These are phyloP conservation scores for Aotearoamyces nothofagi DNA, from an alignment of 2,329 filamentous ascomycete species.

Conservation along the genomic window DNA sequence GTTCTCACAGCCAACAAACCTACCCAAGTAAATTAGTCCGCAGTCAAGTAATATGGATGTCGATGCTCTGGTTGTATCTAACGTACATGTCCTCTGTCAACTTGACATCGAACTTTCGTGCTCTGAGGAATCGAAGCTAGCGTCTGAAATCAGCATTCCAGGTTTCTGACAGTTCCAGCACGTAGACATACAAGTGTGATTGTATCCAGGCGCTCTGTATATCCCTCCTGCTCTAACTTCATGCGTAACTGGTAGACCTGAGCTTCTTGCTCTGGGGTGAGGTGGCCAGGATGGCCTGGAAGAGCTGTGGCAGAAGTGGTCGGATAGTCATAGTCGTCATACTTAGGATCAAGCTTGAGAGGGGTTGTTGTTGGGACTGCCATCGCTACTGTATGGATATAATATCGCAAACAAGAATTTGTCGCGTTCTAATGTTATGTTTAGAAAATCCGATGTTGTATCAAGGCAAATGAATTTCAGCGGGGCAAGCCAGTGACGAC, in stretches of 20 bases:
- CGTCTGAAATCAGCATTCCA: no score
- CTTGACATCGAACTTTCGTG: conserved; percentile 86
- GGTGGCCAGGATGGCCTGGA: conserved; percentile 74
- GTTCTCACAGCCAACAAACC: conserved; percentile 81
- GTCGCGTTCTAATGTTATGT: no score
- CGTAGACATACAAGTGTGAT: conserved; percentile 60
- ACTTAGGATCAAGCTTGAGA: conserved; percentile 62
- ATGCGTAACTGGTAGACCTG: conserved; percentile 74
- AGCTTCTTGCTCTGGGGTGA: conserved; percentile 76
- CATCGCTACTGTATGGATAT: conserved; percentile 14
- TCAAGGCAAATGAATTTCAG: no score
- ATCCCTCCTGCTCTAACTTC: conserved; percentile 72
- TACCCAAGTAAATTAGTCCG: conserved; percentile 24
- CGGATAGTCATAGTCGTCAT: conserved; percentile 93
- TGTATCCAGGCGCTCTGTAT: conserved; percentile 76
- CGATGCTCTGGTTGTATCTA: neutral
- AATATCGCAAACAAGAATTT: neutral
- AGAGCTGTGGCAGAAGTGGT: conserved; percentile 55
- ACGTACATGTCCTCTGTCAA: conserved; percentile 75
- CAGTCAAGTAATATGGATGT: conserved; percentile 1
- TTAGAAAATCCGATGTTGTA: no score
- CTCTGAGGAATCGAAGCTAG: conserved; percentile 77
- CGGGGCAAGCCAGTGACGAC: no score
- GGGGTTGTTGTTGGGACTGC: conserved; percentile 10
- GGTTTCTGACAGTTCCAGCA: no score